A percentile compares a stretch with the other conserved stretches of the same genome.
Evolutionary conservation across 116 monocot species (phyloP).

Genomic region (Cymodocea nodosa): DNA sequence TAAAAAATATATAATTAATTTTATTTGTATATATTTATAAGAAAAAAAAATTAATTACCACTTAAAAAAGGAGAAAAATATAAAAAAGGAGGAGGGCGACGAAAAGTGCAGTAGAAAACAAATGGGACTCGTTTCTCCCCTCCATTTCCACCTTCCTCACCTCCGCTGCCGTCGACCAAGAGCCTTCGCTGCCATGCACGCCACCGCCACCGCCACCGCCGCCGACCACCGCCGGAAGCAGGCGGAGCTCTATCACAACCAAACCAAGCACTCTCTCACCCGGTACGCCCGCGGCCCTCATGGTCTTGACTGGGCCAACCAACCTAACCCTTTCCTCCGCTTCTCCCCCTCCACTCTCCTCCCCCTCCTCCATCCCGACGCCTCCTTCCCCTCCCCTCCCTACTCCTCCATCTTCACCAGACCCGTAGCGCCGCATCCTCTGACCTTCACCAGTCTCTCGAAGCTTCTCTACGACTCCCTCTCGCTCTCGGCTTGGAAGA

Average conservation of each 20-base stretch:
- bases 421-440: constrained; percentile 13
- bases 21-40: neutral
- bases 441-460: constrained; percentile 44
- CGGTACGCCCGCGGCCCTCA: constrained; percentile 85
- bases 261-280: constrained; percentile 81
- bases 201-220: neutral
- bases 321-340: constrained; percentile 95
- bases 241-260: constrained; percentile 53
- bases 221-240: constrained; percentile 1
- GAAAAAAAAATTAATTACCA: too few species aligned
- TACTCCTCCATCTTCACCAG: constrained; percentile 12
- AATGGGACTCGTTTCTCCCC: neutral
- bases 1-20: neutral
- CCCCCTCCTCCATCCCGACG: constrained; percentile 32
- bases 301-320: constrained; percentile 97
- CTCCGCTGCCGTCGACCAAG: neutral
- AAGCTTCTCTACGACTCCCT: constrained; percentile 81
- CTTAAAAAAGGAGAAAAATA: too few species aligned
- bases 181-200: neutral
- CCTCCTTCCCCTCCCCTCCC: constrained; percentile 4
- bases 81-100: neutral
- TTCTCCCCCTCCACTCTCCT: constrained; percentile 31
- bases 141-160: neutral
- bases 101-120: too few species aligned
- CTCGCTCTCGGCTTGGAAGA: constrained; percentile 97